Evolutionary conservation across 2,329 filamentous ascomycete species (phyloP), one percentile per base, ranked within the genome.

Genomic region (Colletotrichum sp.): DNA sequence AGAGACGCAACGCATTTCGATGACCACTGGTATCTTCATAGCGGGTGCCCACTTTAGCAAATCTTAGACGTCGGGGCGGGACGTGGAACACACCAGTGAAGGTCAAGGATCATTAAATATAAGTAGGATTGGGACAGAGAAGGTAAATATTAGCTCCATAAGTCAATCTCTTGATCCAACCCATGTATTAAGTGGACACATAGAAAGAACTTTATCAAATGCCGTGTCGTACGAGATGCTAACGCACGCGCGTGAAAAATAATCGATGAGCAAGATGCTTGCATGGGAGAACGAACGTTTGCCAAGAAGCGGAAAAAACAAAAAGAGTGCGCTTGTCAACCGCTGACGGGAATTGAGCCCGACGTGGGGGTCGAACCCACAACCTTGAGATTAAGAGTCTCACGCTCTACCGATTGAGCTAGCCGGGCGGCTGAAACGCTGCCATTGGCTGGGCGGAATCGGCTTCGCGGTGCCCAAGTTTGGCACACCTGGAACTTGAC

Each of bases 351-450:
- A 76, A 74, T 74, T 76, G 74, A 76, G 74, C 74, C 74, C 74
- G 74, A 76, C 74, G 74, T 76, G 74, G 74, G 76, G 76, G 74
- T 88, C 87, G 87, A 90, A 90, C 89, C 87, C 87, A 86, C 87
- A 89, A 86, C 87, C 88, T 89, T 88, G 86, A 89, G 88, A 89
- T 89, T 90, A 90, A 90, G 92, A 93, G 92, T 93, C 92, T 92
- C 89, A 93, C 91, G 91, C 91, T 93, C 92, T 93, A 93, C 90
- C 90, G 90, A 92, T 92, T 92, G 90, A 92, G 90, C 90, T 92
- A 92, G 87, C 88, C 88, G 86, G 88, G 88, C 88, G 67, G 61
- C 61, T 64, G 61, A 64, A 26, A 21, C 61, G 21, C 32, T 64
- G 61, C 61, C 34, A 64, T 64, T 64, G 21, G 61, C 21, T 64